phyloP scores from a whole-genome alignment of 2,329 filamentous ascomycete genomes.

The Didymella keratinophila region DNA sequence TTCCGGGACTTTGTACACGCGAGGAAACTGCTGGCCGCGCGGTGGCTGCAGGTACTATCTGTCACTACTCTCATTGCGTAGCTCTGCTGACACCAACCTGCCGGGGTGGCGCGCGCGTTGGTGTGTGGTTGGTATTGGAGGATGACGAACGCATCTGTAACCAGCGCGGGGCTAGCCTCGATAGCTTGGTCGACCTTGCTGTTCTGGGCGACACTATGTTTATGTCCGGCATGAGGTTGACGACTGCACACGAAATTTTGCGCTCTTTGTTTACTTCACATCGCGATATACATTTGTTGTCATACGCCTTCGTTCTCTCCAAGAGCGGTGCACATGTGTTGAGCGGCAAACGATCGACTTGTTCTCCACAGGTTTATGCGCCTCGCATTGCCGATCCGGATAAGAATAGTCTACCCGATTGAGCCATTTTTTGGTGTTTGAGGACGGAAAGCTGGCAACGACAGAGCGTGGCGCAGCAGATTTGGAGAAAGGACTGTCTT shows the following conservation, averaged over 20 bases:
- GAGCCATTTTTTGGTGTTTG: conserved; percentile 4
- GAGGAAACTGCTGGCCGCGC: conserved; percentile 18
- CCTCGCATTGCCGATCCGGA: background rate
- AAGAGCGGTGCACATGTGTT: background rate
- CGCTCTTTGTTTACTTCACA: conserved; percentile 12
- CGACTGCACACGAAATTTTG: conserved; percentile 15
- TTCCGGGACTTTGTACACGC: conserved; percentile 20
- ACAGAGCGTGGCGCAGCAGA: conserved; percentile 11
- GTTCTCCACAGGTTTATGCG: background rate
- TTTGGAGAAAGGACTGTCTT: background rate
- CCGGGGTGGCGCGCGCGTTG: conserved; percentile 19
- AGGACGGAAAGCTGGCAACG: background rate
- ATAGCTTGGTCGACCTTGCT: conserved; percentile 8
- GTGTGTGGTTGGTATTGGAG: conserved; percentile 17
- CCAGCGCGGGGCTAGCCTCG: background rate
- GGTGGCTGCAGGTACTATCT: conserved; percentile 20
- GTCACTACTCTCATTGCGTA: conserved; percentile 19
- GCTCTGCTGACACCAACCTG: conserved; percentile 21
- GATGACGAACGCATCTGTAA: conserved; percentile 12
- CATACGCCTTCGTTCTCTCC: background rate
- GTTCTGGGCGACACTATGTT: conserved; percentile 8
- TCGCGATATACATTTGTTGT: background rate
- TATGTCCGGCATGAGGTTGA: conserved; percentile 14
- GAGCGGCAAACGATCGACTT: background rate
- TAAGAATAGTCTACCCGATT: conserved; percentile 17